Conservation (phyloP, 139 green algal species). For the Micromonas pusilla region DNA sequence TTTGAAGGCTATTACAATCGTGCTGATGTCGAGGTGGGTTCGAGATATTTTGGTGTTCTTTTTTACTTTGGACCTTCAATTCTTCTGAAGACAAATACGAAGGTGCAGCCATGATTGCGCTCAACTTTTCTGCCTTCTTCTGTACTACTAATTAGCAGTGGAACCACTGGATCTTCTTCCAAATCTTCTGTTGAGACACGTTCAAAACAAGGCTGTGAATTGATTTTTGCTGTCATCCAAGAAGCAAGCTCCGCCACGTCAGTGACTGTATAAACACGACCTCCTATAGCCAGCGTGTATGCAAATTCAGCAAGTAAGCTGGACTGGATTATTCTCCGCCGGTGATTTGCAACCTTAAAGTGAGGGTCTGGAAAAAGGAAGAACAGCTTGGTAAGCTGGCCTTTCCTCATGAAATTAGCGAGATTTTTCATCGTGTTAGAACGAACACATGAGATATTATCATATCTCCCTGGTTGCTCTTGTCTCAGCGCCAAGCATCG, state of each 20-base stretch:
- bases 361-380: conserved; percentile 91
- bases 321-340: conserved; percentile 83
- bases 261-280: conserved; percentile 43
- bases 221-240: conserved; percentile 63
- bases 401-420: conserved; percentile 89
- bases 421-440: conserved; percentile 94
- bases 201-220: conserved; percentile 78
- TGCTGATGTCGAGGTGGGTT: too few species aligned
- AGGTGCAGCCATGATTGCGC: conserved; percentile 65
- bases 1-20: too few species aligned
- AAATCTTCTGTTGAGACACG: conserved; percentile 73
- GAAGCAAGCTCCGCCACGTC: conserved; percentile 43
- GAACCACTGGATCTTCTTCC: conserved; percentile 56
- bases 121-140: conserved; percentile 90
- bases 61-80: too few species aligned
- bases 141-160: conserved; percentile 55
- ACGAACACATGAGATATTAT: conserved; percentile 74
- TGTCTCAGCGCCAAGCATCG: conserved; percentile 65
- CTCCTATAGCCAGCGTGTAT: conserved; percentile 73
- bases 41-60: too few species aligned
- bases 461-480: conserved; percentile 56
- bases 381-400: conserved; percentile 93
- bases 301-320: conserved; percentile 89
- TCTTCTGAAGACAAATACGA: conserved; percentile 52
- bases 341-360: conserved; percentile 61